These are phyloP conservation scores for Hysterium pulicare DNA, from an alignment of 2,329 filamentous ascomycete genomes.

Conservation along the genomic window DNA sequence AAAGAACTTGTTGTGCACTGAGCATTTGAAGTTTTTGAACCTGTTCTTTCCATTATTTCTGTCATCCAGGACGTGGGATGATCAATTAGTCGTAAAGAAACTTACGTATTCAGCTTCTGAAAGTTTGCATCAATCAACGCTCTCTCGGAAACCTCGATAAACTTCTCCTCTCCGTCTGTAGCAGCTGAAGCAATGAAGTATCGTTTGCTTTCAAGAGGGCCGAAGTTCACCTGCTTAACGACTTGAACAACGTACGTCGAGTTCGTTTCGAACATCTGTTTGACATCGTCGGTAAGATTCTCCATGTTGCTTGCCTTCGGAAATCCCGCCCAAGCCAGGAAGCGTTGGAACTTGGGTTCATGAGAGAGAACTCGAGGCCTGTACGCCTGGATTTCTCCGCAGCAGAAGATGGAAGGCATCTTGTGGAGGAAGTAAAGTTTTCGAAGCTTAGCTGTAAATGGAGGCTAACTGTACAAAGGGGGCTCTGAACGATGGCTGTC, in stretches of 20 bases:
- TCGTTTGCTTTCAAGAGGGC: slow-evolving; percentile 42
- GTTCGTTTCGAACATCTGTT: slow-evolving; percentile 1
- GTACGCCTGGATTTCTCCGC: slow-evolving; percentile 11
- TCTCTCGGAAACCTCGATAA: slow-evolving; percentile 36
- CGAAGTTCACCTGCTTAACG: slow-evolving; percentile 46
- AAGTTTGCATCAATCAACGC: slow-evolving; percentile 43
- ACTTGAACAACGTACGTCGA: slow-evolving; percentile 38
- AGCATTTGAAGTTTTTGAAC: slow-evolving; percentile 49
- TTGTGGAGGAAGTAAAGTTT: no score
- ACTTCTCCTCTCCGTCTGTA: slow-evolving; percentile 12
- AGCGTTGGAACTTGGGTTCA: slow-evolving; percentile 21
- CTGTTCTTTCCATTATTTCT: slow-evolving; percentile 22
- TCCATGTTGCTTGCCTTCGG: slow-evolving; percentile 12
- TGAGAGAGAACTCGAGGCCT: slow-evolving; percentile 11
- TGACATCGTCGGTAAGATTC: slow-evolving; percentile 1
- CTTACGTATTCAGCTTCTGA: slow-evolving; percentile 45
- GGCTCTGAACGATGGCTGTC: no score
- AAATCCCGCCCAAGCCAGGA: slow-evolving; percentile 30
- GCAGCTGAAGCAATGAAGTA: slow-evolving; percentile 37
- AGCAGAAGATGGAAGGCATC: slow-evolving; percentile 23
- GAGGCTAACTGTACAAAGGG: no score
- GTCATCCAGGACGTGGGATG: no score
- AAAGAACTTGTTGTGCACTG: slow-evolving; percentile 46
- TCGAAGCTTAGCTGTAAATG: no score
- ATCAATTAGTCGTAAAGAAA: no score